Evolutionary conservation across 306 rosid genomes (phyloP).

Genomic region (Sechiopsis laciniata): DNA sequence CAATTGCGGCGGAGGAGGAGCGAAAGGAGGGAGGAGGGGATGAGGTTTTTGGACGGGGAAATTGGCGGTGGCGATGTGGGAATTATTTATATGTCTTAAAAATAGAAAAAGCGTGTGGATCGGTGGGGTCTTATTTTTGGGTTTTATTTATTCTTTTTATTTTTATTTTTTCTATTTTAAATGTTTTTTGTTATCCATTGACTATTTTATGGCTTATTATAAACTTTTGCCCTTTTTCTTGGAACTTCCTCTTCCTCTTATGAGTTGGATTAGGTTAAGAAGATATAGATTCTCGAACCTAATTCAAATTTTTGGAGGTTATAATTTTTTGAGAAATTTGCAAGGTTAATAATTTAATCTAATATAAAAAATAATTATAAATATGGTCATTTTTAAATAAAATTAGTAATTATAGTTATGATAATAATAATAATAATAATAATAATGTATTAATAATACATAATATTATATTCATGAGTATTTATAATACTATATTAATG

Average conservation of each 20-base stretch:
- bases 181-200: neutral
- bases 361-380: too few relatives aligned
- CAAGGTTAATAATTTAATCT: too few relatives aligned
- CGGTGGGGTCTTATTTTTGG: conserved; percentile 11
- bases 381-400: too few relatives aligned
- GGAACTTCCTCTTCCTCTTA: neutral
- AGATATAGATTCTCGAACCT: neutral
- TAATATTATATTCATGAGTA: too few relatives aligned
- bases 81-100: conserved; percentile 1
- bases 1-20: neutral
- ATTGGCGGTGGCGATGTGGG: conserved; percentile 13
- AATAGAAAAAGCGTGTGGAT: conserved; percentile 7
- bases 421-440: too few relatives aligned
- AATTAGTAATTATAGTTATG: too few relatives aligned
- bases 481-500: too few relatives aligned
- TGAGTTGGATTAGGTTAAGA: neutral
- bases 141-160: neutral
- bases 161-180: neutral
- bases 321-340: too few relatives aligned
- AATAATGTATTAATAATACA: too few relatives aligned
- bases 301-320: neutral
- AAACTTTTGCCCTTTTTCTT: neutral
- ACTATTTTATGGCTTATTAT: neutral
- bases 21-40: neutral
- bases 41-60: neutral